Evolutionary conservation across 345 rosid genomes (phyloP).

Genomic region (Jatropha curcas): DNA sequence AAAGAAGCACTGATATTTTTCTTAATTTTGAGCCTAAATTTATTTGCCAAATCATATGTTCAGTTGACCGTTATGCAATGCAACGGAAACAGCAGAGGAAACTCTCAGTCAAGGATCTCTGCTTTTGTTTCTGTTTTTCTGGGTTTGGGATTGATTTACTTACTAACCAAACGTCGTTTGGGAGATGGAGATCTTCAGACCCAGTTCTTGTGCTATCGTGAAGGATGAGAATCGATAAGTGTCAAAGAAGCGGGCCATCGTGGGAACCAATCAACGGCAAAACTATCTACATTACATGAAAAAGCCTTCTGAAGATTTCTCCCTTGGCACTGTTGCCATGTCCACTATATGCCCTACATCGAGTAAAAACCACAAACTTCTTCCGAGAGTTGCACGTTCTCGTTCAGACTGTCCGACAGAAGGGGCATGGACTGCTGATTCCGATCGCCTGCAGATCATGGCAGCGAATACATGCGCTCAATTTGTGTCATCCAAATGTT

Average conservation of each 20-base stretch:
- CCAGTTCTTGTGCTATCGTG: constrained; percentile 6
- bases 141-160: not conserved
- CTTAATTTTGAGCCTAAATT: no score
- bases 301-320: constrained; percentile 22
- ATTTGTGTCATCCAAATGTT: no score
- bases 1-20: no score
- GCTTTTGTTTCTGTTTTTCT: not conserved
- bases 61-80: not conserved
- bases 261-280: constrained; percentile 13
- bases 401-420: constrained; percentile 26
- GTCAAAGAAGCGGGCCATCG: constrained; percentile 14
- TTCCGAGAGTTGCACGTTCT: constrained; percentile 20
- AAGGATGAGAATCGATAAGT: constrained; percentile 13
- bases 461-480: not conserved
- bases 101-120: not conserved
- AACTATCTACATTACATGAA: constrained; percentile 19
- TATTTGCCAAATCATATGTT: no score
- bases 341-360: constrained; percentile 16
- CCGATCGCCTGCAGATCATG: constrained; percentile 15
- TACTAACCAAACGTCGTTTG: not conserved
- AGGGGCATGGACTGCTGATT: constrained; percentile 24
- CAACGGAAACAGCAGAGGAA: not conserved
- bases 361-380: constrained; percentile 17
- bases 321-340: constrained; percentile 5
- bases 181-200: constrained; percentile 2